Conservation (phyloP, 306 rosid species). For the Rosa chinensis region DNA sequence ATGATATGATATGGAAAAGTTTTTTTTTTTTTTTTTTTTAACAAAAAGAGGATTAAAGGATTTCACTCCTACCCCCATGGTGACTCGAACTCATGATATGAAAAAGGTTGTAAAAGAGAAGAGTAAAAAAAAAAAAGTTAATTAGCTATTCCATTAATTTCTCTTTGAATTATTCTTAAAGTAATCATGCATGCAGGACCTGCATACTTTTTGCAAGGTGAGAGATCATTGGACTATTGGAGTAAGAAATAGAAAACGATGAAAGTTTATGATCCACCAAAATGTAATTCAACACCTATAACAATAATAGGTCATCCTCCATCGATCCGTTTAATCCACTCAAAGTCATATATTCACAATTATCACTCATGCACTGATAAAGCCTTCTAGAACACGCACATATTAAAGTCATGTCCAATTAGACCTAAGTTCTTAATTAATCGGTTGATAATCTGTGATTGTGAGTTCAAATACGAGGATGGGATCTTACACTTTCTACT, state of each 20-base stretch:
- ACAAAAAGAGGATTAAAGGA: too few species aligned
- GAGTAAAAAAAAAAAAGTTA: neutral
- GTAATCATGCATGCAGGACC: too few species aligned
- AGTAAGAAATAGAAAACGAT: neutral
- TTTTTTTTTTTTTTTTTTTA: too few species aligned
- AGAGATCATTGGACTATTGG: neutral
- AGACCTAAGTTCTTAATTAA: neutral
- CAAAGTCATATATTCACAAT: neutral
- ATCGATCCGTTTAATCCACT: neutral
- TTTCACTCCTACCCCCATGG: too few species aligned
- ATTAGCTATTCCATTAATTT: too few species aligned
- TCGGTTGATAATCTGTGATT: neutral
- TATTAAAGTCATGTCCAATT: constrained; percentile 7
- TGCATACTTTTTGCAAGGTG: neutral
- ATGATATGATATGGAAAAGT: too few species aligned
- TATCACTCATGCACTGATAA: neutral
- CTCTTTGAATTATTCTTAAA: too few species aligned
- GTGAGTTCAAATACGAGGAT: neutral
- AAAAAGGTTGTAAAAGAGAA: too few species aligned
- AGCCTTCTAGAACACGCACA: neutral
- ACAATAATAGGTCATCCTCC: neutral
- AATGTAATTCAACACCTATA: neutral
- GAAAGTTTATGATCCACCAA: neutral
- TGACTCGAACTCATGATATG: too few species aligned
- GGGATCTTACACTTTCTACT: neutral